Percentiles rank a stretch among this genome's conserved stretches.
Conservation (phyloP, 495 filamentous ascomycete species). For the Hypoxylon fuscum region DNA sequence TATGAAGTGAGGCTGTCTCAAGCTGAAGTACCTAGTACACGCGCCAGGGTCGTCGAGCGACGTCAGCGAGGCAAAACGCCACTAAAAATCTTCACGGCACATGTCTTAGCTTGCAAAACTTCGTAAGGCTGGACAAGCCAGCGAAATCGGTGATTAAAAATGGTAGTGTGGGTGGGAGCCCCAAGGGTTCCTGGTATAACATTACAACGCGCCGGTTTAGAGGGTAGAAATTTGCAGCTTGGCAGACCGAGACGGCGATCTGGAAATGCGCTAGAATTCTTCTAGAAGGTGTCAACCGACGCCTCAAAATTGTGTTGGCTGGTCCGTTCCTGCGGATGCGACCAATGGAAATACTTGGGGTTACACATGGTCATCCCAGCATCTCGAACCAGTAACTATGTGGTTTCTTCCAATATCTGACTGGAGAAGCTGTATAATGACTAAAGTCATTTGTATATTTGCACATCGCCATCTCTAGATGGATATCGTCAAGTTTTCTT, state of each 20-base stretch:
- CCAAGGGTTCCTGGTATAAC: conserved; percentile 1
- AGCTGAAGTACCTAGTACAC: background rate
- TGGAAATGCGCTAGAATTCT: conserved; percentile 46
- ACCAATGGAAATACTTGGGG: conserved; percentile 29
- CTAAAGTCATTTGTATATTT: too few relatives aligned
- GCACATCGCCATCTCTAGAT: too few relatives aligned
- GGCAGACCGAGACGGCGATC: conserved; percentile 26
- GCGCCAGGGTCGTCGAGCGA: conserved; percentile 8
- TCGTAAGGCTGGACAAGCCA: conserved; percentile 24
- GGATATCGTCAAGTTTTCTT: too few relatives aligned
- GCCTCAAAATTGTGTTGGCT: conserved; percentile 33
- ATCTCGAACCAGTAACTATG: too few relatives aligned
- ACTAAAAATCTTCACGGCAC: background rate
- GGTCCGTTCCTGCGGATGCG: conserved; percentile 21
- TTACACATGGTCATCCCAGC: conserved; percentile 22
- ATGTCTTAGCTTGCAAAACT: conserved; percentile 24
- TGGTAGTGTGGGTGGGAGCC: background rate
- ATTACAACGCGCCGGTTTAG: conserved; percentile 10
- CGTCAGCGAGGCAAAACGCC: conserved; percentile 14
- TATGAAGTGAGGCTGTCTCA: conserved; percentile 19
- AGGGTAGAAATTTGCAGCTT: conserved; percentile 9
- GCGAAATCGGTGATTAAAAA: conserved; percentile 29
- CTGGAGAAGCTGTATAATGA: too few relatives aligned
- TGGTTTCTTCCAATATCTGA: too few relatives aligned
- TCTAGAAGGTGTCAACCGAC: conserved; percentile 52